A percentile compares a stretch with the other conserved stretches of the same genome.
These are phyloP conservation scores for Paramecium pentaurelia DNA, from an alignment of 73 alveolate genomes.

Conservation along the genomic window DNA sequence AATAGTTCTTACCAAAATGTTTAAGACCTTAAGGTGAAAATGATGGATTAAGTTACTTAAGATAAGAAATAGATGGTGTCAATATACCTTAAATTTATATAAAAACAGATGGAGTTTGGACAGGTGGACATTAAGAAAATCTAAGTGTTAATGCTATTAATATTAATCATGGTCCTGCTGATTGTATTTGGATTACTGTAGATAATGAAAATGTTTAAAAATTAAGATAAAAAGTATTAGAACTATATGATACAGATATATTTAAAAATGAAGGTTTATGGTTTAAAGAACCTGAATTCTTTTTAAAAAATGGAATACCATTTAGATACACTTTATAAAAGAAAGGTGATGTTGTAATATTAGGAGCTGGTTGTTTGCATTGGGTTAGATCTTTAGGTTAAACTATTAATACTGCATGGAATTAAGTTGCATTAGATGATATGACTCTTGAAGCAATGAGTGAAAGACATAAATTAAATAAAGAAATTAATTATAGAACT, in stretches of 20 bases:
- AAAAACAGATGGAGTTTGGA: conserved; percentile 76
- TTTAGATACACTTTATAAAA: conserved; percentile 51
- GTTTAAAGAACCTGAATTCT: conserved; percentile 66
- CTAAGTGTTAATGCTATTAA: conserved; percentile 69
- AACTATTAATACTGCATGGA: conserved; percentile 78
- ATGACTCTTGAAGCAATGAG: conserved; percentile 51
- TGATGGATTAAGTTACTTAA: conserved; percentile 63
- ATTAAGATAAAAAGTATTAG: conserved; percentile 52
- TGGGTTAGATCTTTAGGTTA: conserved; percentile 73
- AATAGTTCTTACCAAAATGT: conserved; percentile 61
- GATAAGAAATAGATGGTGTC: conserved; percentile 72
- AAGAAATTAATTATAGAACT: conserved; percentile 55
- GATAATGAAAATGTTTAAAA: conserved; percentile 45
- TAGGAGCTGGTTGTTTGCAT: conserved; percentile 78
- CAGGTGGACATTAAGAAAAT: conserved; percentile 85
- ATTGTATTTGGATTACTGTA: conserved; percentile 68
- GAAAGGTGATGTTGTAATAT: conserved; percentile 68
- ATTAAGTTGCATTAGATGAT: conserved; percentile 62
- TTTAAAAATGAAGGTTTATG: conserved; percentile 68
- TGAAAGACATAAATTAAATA: conserved; percentile 63
- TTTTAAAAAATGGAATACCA: conserved; percentile 59
- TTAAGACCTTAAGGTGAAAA: conserved; percentile 23
- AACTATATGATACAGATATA: conserved; percentile 52
- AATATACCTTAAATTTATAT: conserved; percentile 74
- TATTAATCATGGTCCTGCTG: conserved; percentile 77